Base-by-base conservation (phyloP, 2,329 filamentous ascomycete genomes). In the Claviceps citrina region DNA sequence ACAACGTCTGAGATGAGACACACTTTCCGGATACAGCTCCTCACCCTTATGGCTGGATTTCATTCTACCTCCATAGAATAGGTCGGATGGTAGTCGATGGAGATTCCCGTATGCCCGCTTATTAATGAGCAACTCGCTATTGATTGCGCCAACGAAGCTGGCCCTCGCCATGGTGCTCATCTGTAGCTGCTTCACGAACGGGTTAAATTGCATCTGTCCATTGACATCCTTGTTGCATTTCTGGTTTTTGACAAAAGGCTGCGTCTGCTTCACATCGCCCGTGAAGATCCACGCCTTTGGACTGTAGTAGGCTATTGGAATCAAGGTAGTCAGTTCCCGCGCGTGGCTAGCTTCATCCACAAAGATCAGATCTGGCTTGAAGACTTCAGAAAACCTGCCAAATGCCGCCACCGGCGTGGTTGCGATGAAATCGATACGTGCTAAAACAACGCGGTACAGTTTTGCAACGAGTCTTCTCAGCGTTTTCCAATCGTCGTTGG, bases 351-450 rank as follows among this genome's bases (percentile, higher is more conserved):
- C 61, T 55, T 93, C 84, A 32, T 87, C 85, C 46, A 93, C 83
- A 53, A 93, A 87, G 0, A 91, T 75, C 46, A 93, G 78, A 49
- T 91, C 82, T 0, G 85, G 84, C 46, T 81, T 79, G 25, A 86
- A 84, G 6, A 85, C 51, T 2, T 52, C 55, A 0, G 54, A 47
- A 26, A 68, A 64, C 0, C 50, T 47, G 0, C 57, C 57, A 4
- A 54, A 58, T 0, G 62, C 59, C 3, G 64, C 63, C 1, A 67
- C 65, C 0, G 66, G 65, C 1, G 66, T 68, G 0, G 65, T 65
- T 0, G 64, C 64, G 2, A 69, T 54, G 38, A 68, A 67, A 35
- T 68, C 65, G 0, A 62, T 56, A 3, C 56, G 47, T 2, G 44
- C 44, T 0, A 68, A 48, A 0, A 65, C 60, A 2, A 56, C 53